Base-by-base conservation (phyloP, 2,329 filamentous ascomycete species). In the Pseudogymnoascus sp. region DNA sequence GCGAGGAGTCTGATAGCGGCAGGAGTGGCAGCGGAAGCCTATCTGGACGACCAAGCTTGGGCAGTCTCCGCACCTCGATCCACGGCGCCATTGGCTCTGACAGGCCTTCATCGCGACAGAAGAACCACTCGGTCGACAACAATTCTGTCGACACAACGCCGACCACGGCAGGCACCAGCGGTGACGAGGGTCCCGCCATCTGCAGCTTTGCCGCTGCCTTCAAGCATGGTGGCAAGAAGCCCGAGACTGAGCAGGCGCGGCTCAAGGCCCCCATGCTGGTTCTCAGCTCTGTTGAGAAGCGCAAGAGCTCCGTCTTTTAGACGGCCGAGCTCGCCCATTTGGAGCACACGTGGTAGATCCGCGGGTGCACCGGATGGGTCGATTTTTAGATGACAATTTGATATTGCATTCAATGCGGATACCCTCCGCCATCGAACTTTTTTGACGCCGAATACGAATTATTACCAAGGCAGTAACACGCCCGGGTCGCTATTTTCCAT, bases 41-140 rank as follows among this genome's bases (percentile, higher is more conserved):
- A 66, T 90, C 88, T 61, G 90, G 90, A 68, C 68, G 72, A 66
- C 82, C 82, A 70, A 89, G 87, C 73, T 78, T 89, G 62, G 87
- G 87, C 63, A 92, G 88, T 79, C 87, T 90, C 67, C 88, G 89
- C 68, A 90, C 88, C 68, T 89, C 84, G 65, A 88, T 86, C 68
- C 93, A 88, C 66, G 91, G 91, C 65, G 92, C 91, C 60, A 96
- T 96, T 72, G 91, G 91, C 62, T 95, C 90, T 1, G 90, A 96
- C 76, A 87, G 91, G 65, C 93, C 93, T 68, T 86, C 80, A 69
- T 88, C 86, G 21, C 82, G 84, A 36, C 82, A 90, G 75, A 90
- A 88, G 79, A 72, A 75, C 61, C 73, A 79, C 76, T 75, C 85
- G 77, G 73, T 82, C 75, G 79, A 87, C 77, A 76, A 80, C 77